Conservation (phyloP, 768 basidiomycete genomes). For the Cystofilobasidium macerans region DNA sequence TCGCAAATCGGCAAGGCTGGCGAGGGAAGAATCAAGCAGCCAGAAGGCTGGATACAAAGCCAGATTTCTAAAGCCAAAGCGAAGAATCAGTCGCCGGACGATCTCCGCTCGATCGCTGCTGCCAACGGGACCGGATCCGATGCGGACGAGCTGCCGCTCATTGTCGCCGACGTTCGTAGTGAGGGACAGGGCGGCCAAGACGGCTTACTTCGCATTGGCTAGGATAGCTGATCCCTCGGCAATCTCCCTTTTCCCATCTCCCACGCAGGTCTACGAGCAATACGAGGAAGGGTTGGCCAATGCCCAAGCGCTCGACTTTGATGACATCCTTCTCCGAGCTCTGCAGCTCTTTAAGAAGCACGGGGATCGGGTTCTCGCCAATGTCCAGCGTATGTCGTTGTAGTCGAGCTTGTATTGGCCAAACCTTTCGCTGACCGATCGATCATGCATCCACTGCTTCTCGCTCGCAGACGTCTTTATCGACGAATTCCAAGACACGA, state of each 20-base stretch:
- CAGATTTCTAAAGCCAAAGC: slow-evolving; percentile 61
- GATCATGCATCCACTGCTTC: neutral
- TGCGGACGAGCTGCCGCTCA: slow-evolving; percentile 31
- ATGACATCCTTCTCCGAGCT: slow-evolving; percentile 52
- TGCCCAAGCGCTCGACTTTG: slow-evolving; percentile 72
- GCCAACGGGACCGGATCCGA: neutral
- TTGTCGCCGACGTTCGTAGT: slow-evolving; percentile 36
- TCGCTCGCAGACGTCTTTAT: slow-evolving; percentile 42
- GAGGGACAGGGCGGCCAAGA: no score
- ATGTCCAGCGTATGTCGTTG: neutral
- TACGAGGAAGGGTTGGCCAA: slow-evolving; percentile 55
- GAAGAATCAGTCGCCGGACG: slow-evolving; percentile 50
- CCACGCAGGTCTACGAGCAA: slow-evolving; percentile 46
- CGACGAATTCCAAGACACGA: slow-evolving; percentile 80
- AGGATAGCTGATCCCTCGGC: neutral
- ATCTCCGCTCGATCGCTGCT: no score
- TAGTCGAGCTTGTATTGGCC: neutral
- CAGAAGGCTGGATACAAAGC: neutral
- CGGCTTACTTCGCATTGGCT: no score
- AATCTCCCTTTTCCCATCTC: slow-evolving; percentile 1
- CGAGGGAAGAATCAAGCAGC: neutral
- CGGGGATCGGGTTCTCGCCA: slow-evolving; percentile 49
- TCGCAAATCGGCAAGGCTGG: neutral
- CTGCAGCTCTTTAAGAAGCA: slow-evolving; percentile 43
- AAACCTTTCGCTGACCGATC: neutral